Evolutionary conservation across 805 yeast species (phyloP), one percentile per base, ranked within the genome.

Genomic region (Scheffersomyces spartinae): DNA sequence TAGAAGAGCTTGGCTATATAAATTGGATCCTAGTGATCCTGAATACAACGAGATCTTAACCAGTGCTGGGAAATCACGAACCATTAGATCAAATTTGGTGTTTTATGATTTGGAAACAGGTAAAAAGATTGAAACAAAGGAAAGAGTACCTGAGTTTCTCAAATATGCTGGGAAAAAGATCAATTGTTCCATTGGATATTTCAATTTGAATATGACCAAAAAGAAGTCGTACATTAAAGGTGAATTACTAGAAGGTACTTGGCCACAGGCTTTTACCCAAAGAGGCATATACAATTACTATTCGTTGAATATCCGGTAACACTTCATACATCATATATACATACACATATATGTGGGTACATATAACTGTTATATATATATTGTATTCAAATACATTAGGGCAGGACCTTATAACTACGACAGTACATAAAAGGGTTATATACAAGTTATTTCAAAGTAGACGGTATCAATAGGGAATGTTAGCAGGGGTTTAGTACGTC

Each of bases 1-100:
- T 4, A 61, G 94, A 33, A 62, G 95, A 33, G 75, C 82, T 8
- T 84, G 95, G 94, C 47, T 84, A 10, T 77, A 73, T 47, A 70
- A 65, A 41, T 50, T 58, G 13, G 39, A 42, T 10, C 36, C 49
- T 9, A 23, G 32, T 1, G 57, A 54, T 27, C 48, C 55, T 2
- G 48, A 54, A 8, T 55, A 54, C 27, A 41, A 49, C 21, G 34
- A 47, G 13, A 43, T 55, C 16, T 18, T 50, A 12, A 40, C 38
- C 24, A 28, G 29, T 3, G 15, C 25, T 6, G 35, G 34, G 4
- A 22, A 24, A 27, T 20, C 33, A 3, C 20, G 18, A 3, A 32
- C 23, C 13, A 25, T 26, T 8, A 24, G 35, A n/a, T 45, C 61
- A 15, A 59, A 58, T 35, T 48, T 73, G 26, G 61, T 72, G 3